phyloP scores from a whole-genome alignment of 1,284 basidiomycete species.

The Polyporus tsugae region DNA sequence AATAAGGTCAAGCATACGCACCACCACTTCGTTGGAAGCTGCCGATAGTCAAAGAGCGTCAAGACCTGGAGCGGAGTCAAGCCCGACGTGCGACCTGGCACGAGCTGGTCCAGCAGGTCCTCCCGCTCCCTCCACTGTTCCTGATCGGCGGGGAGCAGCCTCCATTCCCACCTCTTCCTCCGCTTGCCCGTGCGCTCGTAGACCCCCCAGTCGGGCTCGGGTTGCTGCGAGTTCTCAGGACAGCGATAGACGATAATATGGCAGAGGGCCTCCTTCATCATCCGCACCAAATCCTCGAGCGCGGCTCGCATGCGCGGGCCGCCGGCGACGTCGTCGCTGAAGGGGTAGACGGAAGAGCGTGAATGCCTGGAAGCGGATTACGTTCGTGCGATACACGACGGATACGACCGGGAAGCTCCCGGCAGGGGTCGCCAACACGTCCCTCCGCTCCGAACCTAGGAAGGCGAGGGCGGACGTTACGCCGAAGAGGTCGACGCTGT shows the following conservation, averaged over 20 bases:
- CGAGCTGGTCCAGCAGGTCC: not conserved
- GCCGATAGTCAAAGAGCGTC: not conserved
- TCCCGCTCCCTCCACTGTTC: not conserved
- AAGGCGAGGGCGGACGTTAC: too few relatives aligned
- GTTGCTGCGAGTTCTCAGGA: not conserved
- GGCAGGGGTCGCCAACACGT: too few relatives aligned
- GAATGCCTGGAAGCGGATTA: not conserved
- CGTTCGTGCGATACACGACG: too few relatives aligned
- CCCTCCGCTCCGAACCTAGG: too few relatives aligned
- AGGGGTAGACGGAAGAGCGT: not conserved
- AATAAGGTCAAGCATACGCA: not conserved
- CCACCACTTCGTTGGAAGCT: too few relatives aligned
- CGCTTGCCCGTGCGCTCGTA: not conserved
- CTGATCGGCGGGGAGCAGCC: not conserved
- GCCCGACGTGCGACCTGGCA: not conserved
- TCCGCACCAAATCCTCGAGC: not conserved
- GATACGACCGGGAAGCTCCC: too few relatives aligned
- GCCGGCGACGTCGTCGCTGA: not conserved
- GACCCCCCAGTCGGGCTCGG: not conserved
- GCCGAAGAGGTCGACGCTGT: too few relatives aligned
- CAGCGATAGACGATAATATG: not conserved
- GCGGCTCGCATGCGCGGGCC: not conserved
- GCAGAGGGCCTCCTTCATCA: not conserved
- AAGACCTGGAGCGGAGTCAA: not conserved
- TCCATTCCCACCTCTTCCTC: not conserved